These are phyloP conservation scores for Aspergillus neoniger DNA, from an alignment of 2,329 filamentous ascomycete genomes.

Conservation along the genomic window DNA sequence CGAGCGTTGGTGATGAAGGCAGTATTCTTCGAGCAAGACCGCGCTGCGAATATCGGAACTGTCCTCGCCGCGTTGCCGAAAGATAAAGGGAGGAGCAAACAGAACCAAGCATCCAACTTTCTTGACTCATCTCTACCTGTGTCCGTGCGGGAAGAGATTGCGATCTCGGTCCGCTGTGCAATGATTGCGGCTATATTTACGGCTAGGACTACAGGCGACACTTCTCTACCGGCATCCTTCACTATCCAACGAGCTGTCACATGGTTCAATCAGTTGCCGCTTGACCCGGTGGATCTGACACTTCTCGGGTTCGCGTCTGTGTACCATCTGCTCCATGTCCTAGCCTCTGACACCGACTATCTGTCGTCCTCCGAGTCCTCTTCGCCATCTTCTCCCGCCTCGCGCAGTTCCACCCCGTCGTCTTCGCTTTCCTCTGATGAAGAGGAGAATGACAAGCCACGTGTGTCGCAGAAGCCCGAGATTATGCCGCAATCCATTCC, in stretches of 20 bases:
- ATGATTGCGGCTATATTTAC: slow-evolving; percentile 58
- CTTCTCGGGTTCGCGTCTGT: slow-evolving; percentile 45
- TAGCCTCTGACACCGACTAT: slow-evolving; percentile 45
- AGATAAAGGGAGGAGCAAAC: slow-evolving; percentile 32
- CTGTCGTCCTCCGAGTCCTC: slow-evolving; percentile 38
- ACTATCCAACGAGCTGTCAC: slow-evolving; percentile 43
- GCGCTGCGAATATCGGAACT: slow-evolving; percentile 53
- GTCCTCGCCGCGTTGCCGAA: slow-evolving; percentile 57
- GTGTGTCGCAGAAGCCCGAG: slow-evolving; percentile 5
- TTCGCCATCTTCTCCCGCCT: slow-evolving; percentile 28
- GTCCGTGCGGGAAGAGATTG: slow-evolving; percentile 54
- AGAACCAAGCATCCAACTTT: slow-evolving; percentile 45
- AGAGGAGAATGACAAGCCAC: slow-evolving; percentile 26
- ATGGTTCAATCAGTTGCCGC: slow-evolving; percentile 45
- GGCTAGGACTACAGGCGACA: slow-evolving; percentile 35
- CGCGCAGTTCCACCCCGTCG: slow-evolving; percentile 26
- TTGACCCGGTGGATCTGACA: slow-evolving; percentile 47
- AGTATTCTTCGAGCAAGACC: slow-evolving; percentile 57
- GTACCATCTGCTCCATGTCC: slow-evolving; percentile 44
- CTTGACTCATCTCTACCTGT: slow-evolving; percentile 57
- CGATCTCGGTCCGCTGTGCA: slow-evolving; percentile 59
- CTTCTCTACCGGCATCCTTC: slow-evolving; percentile 37
- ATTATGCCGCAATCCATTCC: slow-evolving; percentile 30
- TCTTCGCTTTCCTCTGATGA: slow-evolving; percentile 26
- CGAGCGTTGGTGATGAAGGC: slow-evolving; percentile 61